Evolutionary conservation across 1,139 yeast genomes (phyloP).

Genomic region (Suhomyces atakaporum): DNA sequence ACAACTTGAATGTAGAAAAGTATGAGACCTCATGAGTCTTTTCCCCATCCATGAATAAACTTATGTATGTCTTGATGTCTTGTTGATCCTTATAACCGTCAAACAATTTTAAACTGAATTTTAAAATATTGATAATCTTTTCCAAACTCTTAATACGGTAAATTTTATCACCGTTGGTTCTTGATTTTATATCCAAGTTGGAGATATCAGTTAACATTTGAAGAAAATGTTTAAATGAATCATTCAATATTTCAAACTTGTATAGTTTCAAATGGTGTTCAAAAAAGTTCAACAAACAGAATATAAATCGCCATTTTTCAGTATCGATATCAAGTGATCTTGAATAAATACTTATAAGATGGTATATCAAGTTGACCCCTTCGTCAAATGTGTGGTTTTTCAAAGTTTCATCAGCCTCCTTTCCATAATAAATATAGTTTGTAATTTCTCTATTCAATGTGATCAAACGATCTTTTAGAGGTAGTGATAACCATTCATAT

Average conservation of each 20-base stretch:
- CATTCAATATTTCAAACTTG: slow-evolving; percentile 22
- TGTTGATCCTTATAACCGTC: slow-evolving; percentile 40
- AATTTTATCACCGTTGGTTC: slow-evolving; percentile 10
- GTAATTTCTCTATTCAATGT: slow-evolving; percentile 32
- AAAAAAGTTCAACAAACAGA: slow-evolving; percentile 27
- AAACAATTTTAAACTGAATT: slow-evolving; percentile 18
- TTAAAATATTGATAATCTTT: slow-evolving; percentile 12
- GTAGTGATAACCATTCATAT: slow-evolving; percentile 27
- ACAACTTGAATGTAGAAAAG: slow-evolving; percentile 14
- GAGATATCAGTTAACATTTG: slow-evolving; percentile 23
- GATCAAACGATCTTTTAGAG: slow-evolving; percentile 27
- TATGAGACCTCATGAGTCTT: slow-evolving; percentile 2
- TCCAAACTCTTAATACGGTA: slow-evolving; percentile 10
- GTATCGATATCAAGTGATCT: slow-evolving; percentile 24
- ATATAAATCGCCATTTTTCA: slow-evolving; percentile 34
- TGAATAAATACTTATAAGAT: slow-evolving; percentile 33
- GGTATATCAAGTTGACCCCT: slow-evolving; percentile 29
- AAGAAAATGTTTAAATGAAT: slow-evolving; percentile 25
- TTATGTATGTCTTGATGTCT: slow-evolving; percentile 14
- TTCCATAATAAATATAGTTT: slow-evolving; percentile 25
- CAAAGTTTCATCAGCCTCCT: slow-evolving; percentile 22
- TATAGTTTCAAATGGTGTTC: slow-evolving; percentile 18
- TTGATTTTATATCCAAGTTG: slow-evolving; percentile 5
- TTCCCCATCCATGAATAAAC: slow-evolving; percentile 6
- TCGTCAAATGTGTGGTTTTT: slow-evolving; percentile 27